Evolutionary conservation across 208 protist genomes (phyloP), one percentile per base, ranked within the genome.

Genomic region (Wallacemonas sp.): DNA sequence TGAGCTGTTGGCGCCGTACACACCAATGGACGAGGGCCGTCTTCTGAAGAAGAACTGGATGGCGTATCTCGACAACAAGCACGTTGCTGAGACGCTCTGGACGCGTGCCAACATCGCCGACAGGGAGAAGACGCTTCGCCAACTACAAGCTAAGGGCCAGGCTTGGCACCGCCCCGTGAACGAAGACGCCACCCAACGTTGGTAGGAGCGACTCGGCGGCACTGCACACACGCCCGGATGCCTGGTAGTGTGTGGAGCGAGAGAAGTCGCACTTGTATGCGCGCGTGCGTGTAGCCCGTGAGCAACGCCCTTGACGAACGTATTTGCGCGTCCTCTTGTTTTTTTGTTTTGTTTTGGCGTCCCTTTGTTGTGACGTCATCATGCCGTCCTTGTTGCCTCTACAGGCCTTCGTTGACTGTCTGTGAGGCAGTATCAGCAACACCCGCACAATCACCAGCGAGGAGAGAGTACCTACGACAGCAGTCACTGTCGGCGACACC

Each of bases 41-140:
- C 76, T 97, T 37, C 71, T 92, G 33, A 66, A 73, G 46, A 85
- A 83, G 69, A 97, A 97, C 55, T 97, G 92, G 89, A 82, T 95
- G 76, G 89, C 89, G 21, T 97, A 93, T 71, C 62, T 97, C 63
- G 92, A 97, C 58, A 97, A 95, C 70, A 93, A 94, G 63, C 86
- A 97, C 68, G 89, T 97, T 8, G 89, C 92, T 19, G 85, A 97
- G 77, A 82, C 78, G 27, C 74, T 94, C 46, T 97, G 92, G 89
- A 97, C 89, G 45, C 75, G 89, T 15, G 63, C 76, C 1, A 89
- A 86, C 76, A 71, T 92, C n/a, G 85, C 76, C 15, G 88, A 94
- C 45, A 66, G 87, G 34, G 88, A 92, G 67, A 92, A 91, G 74
- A 52, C 79, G 63, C 76, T 91, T 58, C 76, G 88, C 1, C 63